Percentiles rank a stretch among this genome's conserved stretches.
Conservation (phyloP, 2,329 filamentous ascomycete species). For the Cercospora canescens region DNA sequence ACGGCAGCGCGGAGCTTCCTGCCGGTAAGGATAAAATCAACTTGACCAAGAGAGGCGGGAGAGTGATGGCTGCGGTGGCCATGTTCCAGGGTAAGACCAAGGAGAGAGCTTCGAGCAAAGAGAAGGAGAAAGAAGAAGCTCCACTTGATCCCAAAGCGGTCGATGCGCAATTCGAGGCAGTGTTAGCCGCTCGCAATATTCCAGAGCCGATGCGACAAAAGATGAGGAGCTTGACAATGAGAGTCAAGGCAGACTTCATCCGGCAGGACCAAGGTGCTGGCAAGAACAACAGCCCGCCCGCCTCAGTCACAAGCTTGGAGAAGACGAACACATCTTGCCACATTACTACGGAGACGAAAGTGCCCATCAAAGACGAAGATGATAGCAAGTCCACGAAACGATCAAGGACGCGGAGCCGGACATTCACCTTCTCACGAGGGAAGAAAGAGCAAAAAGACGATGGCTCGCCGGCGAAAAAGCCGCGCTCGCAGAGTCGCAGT, state of each 20-base stretch:
- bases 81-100: constrained; percentile 58
- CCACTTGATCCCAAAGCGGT: constrained; percentile 55
- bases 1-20: constrained; percentile 35
- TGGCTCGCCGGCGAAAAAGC: constrained; percentile 70
- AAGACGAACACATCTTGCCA: constrained; percentile 37
- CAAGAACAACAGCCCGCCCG: constrained; percentile 54
- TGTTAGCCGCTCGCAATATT: constrained; percentile 82
- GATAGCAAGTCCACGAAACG: constrained; percentile 42
- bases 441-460: constrained; percentile 42
- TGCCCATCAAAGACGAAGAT: constrained; percentile 26
- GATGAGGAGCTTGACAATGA: constrained; percentile 84
- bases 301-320: constrained; percentile 48
- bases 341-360: constrained; percentile 27
- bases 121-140: constrained; percentile 39
- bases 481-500: constrained; percentile 61
- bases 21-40: constrained; percentile 32
- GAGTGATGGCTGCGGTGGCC: constrained; percentile 66
- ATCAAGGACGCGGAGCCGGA: constrained; percentile 64
- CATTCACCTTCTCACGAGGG: constrained; percentile 76
- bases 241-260: constrained; percentile 95
- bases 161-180: constrained; percentile 63
- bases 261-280: constrained; percentile 68
- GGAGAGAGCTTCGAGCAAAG: constrained; percentile 33
- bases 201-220: constrained; percentile 91
- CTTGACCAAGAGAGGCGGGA: constrained; percentile 49